Percentiles rank a stretch among this genome's conserved stretches.
Evolutionary conservation across 768 basidiomycete genomes (phyloP).

Genomic region (Hemileccinum impolitum): DNA sequence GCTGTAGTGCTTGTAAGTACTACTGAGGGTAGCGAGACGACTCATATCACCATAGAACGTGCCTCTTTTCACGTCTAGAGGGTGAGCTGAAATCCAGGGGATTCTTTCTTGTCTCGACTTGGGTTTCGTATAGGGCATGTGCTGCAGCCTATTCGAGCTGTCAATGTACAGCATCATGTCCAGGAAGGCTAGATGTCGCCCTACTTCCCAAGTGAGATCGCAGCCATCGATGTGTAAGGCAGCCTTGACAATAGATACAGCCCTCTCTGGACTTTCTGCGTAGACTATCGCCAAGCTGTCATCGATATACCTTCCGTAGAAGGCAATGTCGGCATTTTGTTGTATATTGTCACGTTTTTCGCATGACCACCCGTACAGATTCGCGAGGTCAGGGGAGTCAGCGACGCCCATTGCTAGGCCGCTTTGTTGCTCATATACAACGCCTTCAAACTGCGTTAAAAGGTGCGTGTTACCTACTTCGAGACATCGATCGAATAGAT

Average conservation of each 20-base stretch:
- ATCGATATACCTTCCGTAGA: too few species aligned
- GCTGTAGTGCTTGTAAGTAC: background rate
- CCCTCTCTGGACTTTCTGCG: background rate
- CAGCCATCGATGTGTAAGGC: background rate
- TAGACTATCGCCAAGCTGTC: too few species aligned
- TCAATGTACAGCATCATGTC: constrained; percentile 2
- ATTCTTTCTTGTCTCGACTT: background rate
- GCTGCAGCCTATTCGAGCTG: fast-evolving
- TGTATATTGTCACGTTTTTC: too few species aligned
- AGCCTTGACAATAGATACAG: fast-evolving
- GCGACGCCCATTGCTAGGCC: too few species aligned
- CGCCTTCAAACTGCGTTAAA: too few species aligned
- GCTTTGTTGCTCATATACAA: too few species aligned
- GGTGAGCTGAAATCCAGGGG: constrained; percentile 10
- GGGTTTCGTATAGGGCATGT: background rate
- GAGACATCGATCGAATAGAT: too few species aligned
- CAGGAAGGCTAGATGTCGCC: background rate
- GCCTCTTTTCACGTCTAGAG: constrained; percentile 1
- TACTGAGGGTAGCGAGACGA: background rate
- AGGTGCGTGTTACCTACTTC: too few species aligned
- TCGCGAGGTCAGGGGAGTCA: too few species aligned
- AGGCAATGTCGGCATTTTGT: too few species aligned
- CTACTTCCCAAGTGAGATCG: background rate
- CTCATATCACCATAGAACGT: constrained; percentile 6
- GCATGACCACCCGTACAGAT: too few species aligned